phyloP scores from a whole-genome alignment of 106 monocot genomes.

The Cymbidium sinense region DNA sequence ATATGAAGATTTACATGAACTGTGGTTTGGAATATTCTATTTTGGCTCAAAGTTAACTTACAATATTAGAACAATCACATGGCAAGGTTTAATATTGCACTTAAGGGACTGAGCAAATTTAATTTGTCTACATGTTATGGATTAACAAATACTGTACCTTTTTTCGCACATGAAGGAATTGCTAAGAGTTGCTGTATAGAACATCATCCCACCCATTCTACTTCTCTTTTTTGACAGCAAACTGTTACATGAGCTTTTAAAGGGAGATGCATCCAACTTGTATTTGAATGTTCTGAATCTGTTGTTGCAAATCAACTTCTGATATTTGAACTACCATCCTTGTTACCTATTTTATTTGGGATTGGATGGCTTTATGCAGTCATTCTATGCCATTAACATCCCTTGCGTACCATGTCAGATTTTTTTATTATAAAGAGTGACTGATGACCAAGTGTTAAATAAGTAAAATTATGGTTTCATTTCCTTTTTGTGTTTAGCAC shows the following conservation, averaged over 20 bases:
- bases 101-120: not conserved
- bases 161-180: too few relatives aligned
- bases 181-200: too few relatives aligned
- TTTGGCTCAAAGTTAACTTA: not conserved
- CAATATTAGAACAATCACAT: not conserved
- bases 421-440: not conserved
- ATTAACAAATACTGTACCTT: too few relatives aligned
- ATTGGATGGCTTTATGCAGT: not conserved
- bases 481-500: not conserved
- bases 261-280: not conserved
- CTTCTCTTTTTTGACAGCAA: not conserved
- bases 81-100: not conserved
- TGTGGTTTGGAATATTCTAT: not conserved
- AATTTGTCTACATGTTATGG: not conserved
- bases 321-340: not conserved
- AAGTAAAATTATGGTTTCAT: not conserved
- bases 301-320: not conserved
- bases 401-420: not conserved
- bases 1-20: not conserved
- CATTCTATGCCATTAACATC: not conserved
- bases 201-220: too few relatives aligned
- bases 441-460: not conserved
- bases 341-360: not conserved
- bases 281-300: not conserved
- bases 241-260: not conserved